Evolutionary conservation across 1,139 yeast species (phyloP).

Genomic region (Candida sp.): DNA sequence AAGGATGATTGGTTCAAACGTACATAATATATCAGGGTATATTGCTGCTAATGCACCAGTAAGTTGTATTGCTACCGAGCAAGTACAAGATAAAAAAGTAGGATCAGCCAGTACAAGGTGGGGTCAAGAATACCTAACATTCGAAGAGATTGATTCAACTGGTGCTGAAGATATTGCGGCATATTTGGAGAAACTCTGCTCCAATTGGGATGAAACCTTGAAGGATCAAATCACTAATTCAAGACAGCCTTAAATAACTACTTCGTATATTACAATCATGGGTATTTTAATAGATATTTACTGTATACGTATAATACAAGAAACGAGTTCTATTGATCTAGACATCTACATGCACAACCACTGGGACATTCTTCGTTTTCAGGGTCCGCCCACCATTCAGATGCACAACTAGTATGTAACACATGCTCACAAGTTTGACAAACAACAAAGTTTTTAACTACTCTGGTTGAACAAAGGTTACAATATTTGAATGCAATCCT

Average conservation of each 20-base stretch:
- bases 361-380: slow-evolving; percentile 62
- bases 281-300: too few species aligned
- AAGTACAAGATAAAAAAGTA: slow-evolving; percentile 53
- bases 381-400: slow-evolving; percentile 66
- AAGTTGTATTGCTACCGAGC: slow-evolving; percentile 28
- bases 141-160: slow-evolving; percentile 53
- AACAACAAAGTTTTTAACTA: slow-evolving; percentile 58
- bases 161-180: slow-evolving; percentile 63
- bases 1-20: slow-evolving; percentile 74
- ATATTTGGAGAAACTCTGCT: slow-evolving; percentile 52
- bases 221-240: slow-evolving; percentile 69
- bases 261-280: too few species aligned
- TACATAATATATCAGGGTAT: slow-evolving; percentile 88
- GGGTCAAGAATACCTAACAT: slow-evolving; percentile 63
- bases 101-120: slow-evolving; percentile 68
- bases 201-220: slow-evolving; percentile 54
- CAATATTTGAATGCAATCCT: slow-evolving; percentile 42
- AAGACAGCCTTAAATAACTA: slow-evolving; percentile 18
- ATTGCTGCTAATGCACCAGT: slow-evolving; percentile 85
- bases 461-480: slow-evolving; percentile 60
- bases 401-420: slow-evolving; percentile 75
- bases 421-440: slow-evolving; percentile 80
- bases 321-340: slow-evolving; percentile 13
- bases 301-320: too few species aligned
- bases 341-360: slow-evolving; percentile 87